Percentiles rank a stretch among this genome's conserved stretches.
These are phyloP conservation scores for Halophytophthora batemanensis DNA, from an alignment of 352 stramenopile species.

Conservation along the genomic window DNA sequence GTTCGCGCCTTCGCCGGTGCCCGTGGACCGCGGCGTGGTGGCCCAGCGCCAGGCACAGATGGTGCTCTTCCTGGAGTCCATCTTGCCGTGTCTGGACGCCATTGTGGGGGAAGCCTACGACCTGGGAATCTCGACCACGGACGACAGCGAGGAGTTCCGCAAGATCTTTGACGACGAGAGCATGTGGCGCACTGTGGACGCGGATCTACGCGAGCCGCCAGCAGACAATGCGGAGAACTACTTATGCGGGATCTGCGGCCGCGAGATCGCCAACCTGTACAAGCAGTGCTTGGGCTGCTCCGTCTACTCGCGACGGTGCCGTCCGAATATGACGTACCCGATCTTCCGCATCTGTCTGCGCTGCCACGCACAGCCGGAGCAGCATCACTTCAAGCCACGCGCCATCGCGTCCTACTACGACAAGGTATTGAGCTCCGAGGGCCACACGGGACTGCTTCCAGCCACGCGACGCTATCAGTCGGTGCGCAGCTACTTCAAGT, in stretches of 20 bases:
- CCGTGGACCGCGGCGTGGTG: slow-evolving; percentile 53
- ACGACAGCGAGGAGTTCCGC: slow-evolving; percentile 70
- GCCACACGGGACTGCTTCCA: slow-evolving; percentile 64
- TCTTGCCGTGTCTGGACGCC: slow-evolving; percentile 68
- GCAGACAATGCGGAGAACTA: slow-evolving; percentile 42
- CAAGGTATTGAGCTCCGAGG: slow-evolving; percentile 66
- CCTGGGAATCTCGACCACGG: slow-evolving; percentile 45
- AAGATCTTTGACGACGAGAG: slow-evolving; percentile 74
- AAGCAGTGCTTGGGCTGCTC: slow-evolving; percentile 83
- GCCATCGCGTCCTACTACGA: slow-evolving; percentile 59
- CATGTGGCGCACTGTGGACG: slow-evolving; percentile 71
- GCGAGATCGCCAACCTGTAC: slow-evolving; percentile 84
- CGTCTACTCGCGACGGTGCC: slow-evolving; percentile 51
- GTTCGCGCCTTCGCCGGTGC: slow-evolving; percentile 33
- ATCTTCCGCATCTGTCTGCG: slow-evolving; percentile 71
- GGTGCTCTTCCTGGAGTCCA: slow-evolving; percentile 78
- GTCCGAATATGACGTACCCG: slow-evolving; percentile 62
- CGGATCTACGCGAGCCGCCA: slow-evolving; percentile 38
- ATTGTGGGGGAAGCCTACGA: slow-evolving; percentile 79
- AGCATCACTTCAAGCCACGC: slow-evolving; percentile 73
- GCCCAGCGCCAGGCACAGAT: slow-evolving; percentile 74
- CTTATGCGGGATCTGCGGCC: slow-evolving; percentile 57
- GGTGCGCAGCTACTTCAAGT: slow-evolving; percentile 73
- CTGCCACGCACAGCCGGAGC: slow-evolving; percentile 65
- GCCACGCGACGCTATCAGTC: slow-evolving; percentile 63